Evolutionary conservation across 2,329 filamentous ascomycete genomes (phyloP).

Genomic region (Plenodomus lindquistii): DNA sequence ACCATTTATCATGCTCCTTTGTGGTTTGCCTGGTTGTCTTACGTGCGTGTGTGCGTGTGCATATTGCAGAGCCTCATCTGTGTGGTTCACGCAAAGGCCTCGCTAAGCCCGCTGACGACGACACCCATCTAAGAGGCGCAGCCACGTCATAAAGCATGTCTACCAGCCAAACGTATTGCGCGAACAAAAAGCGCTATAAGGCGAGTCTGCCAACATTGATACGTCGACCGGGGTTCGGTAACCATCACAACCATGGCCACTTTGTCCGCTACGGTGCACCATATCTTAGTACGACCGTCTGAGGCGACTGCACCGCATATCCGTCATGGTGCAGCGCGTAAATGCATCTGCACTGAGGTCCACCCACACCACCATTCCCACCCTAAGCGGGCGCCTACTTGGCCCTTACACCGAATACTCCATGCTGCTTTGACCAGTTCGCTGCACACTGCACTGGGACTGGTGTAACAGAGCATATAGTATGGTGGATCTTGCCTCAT

Average conservation of each 20-base stretch:
- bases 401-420: conserved; percentile 10
- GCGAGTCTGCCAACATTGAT: no score
- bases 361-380: conserved; percentile 8
- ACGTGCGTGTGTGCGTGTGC: conserved; percentile 8
- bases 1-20: conserved; percentile 2
- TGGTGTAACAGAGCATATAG: conserved; percentile 11
- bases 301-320: conserved; percentile 20
- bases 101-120: conserved; percentile 15
- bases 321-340: conserved; percentile 21
- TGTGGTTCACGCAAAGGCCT: conserved; percentile 7
- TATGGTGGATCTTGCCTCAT: not conserved
- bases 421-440: conserved; percentile 13
- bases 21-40: not conserved
- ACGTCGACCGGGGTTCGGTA: no score
- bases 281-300: conserved; percentile 2
- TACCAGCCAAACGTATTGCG: not conserved
- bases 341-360: conserved; percentile 7
- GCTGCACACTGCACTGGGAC: conserved; percentile 13
- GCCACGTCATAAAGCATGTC: not conserved
- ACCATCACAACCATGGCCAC: no score
- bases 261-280: not conserved
- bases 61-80: conserved; percentile 18
- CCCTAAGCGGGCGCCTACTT: conserved; percentile 14
- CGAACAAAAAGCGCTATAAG: no score
- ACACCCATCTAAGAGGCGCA: conserved; percentile 13